These are phyloP conservation scores for Solanum pimpinellifolium DNA, from an alignment of 257 asterid genomes.

Conservation along the genomic window DNA sequence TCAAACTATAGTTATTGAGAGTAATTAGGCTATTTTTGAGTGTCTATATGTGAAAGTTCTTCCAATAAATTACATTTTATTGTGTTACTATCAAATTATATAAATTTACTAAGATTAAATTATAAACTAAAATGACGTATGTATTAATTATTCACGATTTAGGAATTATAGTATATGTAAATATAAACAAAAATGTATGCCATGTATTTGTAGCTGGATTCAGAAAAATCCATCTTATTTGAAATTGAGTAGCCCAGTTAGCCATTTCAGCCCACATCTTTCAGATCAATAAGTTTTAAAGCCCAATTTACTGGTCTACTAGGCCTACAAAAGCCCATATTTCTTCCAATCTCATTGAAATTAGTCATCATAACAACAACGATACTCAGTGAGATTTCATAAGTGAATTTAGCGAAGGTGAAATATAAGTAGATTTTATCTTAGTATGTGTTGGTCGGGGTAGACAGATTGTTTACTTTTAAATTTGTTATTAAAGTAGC, in stretches of 20 bases:
- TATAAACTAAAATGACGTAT: background rate
- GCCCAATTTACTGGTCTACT: background rate
- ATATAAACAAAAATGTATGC: background rate
- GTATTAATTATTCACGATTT: background rate
- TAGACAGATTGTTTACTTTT: background rate
- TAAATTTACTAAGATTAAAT: background rate
- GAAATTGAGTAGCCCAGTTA: background rate
- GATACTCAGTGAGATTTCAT: no score
- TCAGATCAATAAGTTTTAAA: background rate
- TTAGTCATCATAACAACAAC: background rate
- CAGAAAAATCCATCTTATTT: background rate
- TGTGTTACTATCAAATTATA: background rate
- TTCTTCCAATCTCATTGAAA: background rate
- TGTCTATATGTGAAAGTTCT: no score
- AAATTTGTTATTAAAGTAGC: background rate
- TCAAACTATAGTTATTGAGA: no score
- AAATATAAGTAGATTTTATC: background rate
- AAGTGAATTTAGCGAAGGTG: accelerated
- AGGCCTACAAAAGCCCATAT: background rate
- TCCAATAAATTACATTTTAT: background rate
- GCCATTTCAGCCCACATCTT: background rate
- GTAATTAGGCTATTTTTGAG: no score
- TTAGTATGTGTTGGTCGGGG: background rate
- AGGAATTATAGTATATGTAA: background rate
- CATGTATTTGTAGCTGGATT: background rate